Evolutionary conservation across 73 alveolate genomes (phyloP).

Genomic region (Blepharisma japonicum): DNA sequence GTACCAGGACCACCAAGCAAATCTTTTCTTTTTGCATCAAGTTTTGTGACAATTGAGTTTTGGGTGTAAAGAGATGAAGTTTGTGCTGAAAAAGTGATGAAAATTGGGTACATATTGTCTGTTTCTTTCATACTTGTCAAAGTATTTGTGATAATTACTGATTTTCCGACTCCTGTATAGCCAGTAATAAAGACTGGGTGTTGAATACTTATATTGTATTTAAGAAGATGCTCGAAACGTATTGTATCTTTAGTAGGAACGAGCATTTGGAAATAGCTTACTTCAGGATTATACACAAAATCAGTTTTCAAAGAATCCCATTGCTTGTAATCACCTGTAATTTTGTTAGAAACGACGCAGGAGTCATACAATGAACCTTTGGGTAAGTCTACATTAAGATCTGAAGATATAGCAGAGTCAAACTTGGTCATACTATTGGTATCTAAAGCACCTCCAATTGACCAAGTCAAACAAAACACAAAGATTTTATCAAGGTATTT

Average conservation of each 20-base stretch:
- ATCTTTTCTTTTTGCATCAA: constrained; percentile 40
- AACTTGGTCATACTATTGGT: background rate
- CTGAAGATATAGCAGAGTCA: background rate
- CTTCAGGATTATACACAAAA: constrained; percentile 65
- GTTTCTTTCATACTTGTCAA: constrained; percentile 47
- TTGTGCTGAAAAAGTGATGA: constrained; percentile 95
- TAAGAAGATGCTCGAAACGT: constrained; percentile 69
- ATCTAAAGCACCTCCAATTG: constrained; percentile 25
- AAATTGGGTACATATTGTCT: constrained; percentile 61
- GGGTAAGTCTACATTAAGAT: constrained; percentile 7
- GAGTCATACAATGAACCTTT: constrained; percentile 15
- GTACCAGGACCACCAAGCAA: constrained; percentile 58
- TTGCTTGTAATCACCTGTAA: constrained; percentile 21
- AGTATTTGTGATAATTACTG: constrained; percentile 52
- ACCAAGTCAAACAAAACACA: constrained; percentile 23
- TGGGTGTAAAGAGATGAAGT: constrained; percentile 95
- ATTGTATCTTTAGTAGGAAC: constrained; percentile 99
- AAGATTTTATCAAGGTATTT: constrained; percentile 17
- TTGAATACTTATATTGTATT: background rate
- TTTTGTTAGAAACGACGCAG: background rate
- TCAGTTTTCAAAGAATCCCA: constrained; percentile 47
- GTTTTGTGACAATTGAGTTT: constrained; percentile 67
- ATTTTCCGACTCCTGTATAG: constrained; percentile 96
- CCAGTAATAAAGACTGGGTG: constrained; percentile 92
- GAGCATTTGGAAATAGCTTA: constrained; percentile 60